Conservation (phyloP, 306 rosid genomes). For the Abrus precatorius region DNA sequence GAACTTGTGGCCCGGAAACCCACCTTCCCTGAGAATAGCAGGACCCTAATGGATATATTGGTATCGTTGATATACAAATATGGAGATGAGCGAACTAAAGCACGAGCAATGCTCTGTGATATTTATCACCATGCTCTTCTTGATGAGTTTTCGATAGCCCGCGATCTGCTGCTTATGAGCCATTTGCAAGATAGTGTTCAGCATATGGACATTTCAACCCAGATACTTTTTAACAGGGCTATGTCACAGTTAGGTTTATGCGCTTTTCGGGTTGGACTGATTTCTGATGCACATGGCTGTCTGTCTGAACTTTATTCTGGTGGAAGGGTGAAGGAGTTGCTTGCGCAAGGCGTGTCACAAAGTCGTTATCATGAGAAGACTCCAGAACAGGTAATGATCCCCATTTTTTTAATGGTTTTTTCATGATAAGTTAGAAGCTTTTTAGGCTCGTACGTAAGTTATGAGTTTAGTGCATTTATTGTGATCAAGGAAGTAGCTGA, state of each 20-base stretch:
- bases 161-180: slow-evolving; percentile 96
- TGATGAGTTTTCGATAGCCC: slow-evolving; percentile 84
- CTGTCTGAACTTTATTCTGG: slow-evolving; percentile 96
- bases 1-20: slow-evolving; percentile 89
- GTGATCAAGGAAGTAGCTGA: neutral
- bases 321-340: slow-evolving; percentile 96
- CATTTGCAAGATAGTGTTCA: slow-evolving; percentile 93
- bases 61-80: slow-evolving; percentile 82
- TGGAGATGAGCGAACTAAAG: slow-evolving; percentile 95
- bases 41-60: slow-evolving; percentile 82
- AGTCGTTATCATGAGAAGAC: slow-evolving; percentile 97
- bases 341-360: slow-evolving; percentile 96
- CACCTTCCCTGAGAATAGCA: slow-evolving; percentile 81
- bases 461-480: neutral
- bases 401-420: neutral
- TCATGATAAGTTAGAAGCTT: neutral
- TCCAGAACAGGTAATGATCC: slow-evolving; percentile 86
- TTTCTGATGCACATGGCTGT: slow-evolving; percentile 89
- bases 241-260: slow-evolving; percentile 97
- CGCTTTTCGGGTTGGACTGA: slow-evolving; percentile 82
- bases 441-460: neutral
- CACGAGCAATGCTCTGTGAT: slow-evolving; percentile 98
- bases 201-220: slow-evolving; percentile 93
- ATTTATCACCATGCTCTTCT: slow-evolving; percentile 92
- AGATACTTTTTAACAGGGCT: slow-evolving; percentile 94